phyloP scores from a whole-genome alignment of 208 protist genomes.

The Crithidia sp. region DNA sequence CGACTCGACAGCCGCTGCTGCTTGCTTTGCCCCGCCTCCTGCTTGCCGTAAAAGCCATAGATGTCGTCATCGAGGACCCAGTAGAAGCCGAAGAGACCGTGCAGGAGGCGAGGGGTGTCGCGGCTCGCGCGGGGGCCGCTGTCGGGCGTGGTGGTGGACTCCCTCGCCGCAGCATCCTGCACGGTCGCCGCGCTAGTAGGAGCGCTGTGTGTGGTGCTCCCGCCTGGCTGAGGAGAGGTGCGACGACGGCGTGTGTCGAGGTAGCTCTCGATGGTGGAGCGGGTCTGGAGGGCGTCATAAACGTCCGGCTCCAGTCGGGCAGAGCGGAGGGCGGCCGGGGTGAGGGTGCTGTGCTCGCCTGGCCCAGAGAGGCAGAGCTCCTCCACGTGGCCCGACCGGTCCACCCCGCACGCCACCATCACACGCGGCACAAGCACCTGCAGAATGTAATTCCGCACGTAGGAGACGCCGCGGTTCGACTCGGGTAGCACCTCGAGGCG shows the following conservation, averaged over 20 bases:
- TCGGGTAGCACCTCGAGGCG: conserved; percentile 69
- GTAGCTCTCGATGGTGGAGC: conserved; percentile 16
- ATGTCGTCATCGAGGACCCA: conserved; percentile 94
- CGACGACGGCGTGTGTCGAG: conserved; percentile 3
- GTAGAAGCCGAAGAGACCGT: conserved; percentile 61
- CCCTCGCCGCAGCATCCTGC: not conserved
- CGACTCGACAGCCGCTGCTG: conserved; percentile 65
- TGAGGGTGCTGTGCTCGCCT: conserved; percentile 29
- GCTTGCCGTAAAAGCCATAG: conserved; percentile 52
- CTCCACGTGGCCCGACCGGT: conserved; percentile 46
- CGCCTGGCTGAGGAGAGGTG: not conserved
- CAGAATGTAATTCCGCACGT: conserved; percentile 89
- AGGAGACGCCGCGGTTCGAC: conserved; percentile 75
- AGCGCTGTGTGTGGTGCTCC: not conserved
- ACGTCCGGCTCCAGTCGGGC: conserved; percentile 10
- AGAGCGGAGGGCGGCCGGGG: conserved; percentile 23
- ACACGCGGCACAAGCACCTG: conserved; percentile 64
- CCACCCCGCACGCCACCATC: conserved; percentile 48
- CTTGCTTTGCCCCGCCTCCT: conserved; percentile 17
- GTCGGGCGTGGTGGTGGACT: no score
- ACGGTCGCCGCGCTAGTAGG: not conserved
- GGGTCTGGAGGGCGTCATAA: conserved; percentile 22
- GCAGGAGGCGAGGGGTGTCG: conserved; percentile 32
- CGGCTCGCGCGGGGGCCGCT: no score
- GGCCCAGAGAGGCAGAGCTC: conserved; percentile 37